Conservation (phyloP, 1,139 yeast species). For the Kurtzmaniella quercitrusa region DNA sequence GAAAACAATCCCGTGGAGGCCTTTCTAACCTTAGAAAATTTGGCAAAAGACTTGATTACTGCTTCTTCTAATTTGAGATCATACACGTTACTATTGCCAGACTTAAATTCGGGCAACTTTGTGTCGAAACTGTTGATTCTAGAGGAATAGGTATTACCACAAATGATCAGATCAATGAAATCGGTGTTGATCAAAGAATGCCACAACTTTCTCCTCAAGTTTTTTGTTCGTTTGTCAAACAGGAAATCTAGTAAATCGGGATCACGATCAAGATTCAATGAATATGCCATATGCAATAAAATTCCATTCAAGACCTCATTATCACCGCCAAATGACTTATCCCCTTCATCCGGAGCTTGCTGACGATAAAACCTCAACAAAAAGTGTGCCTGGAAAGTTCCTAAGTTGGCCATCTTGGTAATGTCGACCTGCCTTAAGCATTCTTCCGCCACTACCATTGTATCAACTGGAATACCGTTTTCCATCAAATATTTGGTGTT, state of each 20-base stretch:
- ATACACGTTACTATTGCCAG: conserved; percentile 15
- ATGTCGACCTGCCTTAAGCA: conserved; percentile 42
- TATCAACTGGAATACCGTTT: conserved; percentile 35
- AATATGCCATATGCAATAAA: conserved; percentile 26
- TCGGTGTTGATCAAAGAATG: conserved; percentile 19
- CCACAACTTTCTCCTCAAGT: conserved; percentile 17
- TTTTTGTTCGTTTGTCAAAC: conserved; percentile 5
- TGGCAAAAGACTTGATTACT: conserved; percentile 9
- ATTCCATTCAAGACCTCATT: conserved; percentile 25
- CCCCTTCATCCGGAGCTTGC: conserved; percentile 35
- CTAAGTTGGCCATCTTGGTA: conserved; percentile 34
- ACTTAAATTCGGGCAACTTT: conserved; percentile 15
- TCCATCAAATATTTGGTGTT: conserved; percentile 29
- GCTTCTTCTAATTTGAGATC: conserved; percentile 18
- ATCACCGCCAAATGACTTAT: conserved; percentile 35
- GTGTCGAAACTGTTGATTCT: conserved; percentile 19
- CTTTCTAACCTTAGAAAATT: conserved; percentile 3
- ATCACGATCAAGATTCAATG: conserved; percentile 32
- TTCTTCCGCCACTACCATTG: conserved; percentile 35
- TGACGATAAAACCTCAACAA: conserved; percentile 24
- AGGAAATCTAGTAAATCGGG: conserved; percentile 11
- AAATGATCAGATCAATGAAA: conserved; percentile 8
- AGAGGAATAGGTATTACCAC: conserved; percentile 13
- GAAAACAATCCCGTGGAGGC: background rate
- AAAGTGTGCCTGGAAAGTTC: conserved; percentile 36